phyloP scores from a whole-genome alignment of 2,329 filamentous ascomycete genomes.

The Aspergillus pseudoterreus region DNA sequence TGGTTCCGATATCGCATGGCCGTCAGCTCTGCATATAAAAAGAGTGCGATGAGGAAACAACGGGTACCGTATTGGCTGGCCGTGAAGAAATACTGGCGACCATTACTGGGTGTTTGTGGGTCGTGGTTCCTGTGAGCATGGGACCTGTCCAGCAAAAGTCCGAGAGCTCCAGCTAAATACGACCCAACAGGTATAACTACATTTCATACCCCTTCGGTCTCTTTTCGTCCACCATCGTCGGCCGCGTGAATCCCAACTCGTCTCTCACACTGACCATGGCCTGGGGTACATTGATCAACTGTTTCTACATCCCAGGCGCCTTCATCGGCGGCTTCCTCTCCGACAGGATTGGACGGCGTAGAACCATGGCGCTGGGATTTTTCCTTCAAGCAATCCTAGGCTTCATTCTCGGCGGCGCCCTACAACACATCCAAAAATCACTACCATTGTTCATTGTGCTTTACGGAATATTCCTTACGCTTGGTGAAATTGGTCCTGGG shows the following conservation, averaged over 20 bases:
- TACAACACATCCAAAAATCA: conserved; percentile 43
- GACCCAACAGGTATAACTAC: conserved; percentile 48
- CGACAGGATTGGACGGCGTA: conserved; percentile 48
- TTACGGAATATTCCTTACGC: conserved; percentile 49
- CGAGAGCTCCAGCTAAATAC: too few species aligned
- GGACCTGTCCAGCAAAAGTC: too few species aligned
- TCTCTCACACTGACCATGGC: conserved; percentile 41
- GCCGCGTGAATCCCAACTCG: conserved; percentile 40
- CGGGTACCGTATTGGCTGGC: conserved; percentile 47
- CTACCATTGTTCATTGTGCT: conserved; percentile 52
- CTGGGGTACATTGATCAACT: conserved; percentile 49
- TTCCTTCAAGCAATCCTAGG: conserved; percentile 42
- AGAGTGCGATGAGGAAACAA: conserved; percentile 46
- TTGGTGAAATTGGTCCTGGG: conserved; percentile 51
- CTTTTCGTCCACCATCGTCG: conserved; percentile 53
- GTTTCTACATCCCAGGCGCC: conserved; percentile 49
- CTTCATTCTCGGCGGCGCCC: conserved; percentile 50
- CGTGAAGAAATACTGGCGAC: conserved; percentile 49
- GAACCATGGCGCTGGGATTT: conserved; percentile 53
- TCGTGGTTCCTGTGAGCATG: conserved; percentile 43
- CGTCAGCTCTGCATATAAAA: conserved; percentile 48
- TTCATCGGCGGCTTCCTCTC: conserved; percentile 47
- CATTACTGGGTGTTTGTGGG: conserved; percentile 45
- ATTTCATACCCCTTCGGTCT: conserved; percentile 55
- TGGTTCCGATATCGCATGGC: conserved; percentile 53